Conservation (phyloP, 2,329 filamentous ascomycete species). For the Colletotrichum sp. region DNA sequence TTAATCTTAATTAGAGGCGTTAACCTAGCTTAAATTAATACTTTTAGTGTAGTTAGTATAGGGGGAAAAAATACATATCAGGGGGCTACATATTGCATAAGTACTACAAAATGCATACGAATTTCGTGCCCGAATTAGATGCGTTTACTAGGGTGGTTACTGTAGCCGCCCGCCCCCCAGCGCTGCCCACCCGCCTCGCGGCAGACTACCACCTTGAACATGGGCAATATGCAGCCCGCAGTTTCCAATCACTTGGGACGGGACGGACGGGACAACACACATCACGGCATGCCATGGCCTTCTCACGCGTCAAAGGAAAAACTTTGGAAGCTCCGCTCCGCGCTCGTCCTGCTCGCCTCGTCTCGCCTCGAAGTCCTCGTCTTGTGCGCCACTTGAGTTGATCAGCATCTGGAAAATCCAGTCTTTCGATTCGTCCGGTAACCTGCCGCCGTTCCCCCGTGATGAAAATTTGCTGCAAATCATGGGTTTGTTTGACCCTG, state of each 20-base stretch:
- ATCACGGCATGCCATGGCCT: not conserved
- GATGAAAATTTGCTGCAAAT: slow-evolving; percentile 14
- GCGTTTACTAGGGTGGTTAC: too few relatives aligned
- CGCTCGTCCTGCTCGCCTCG: not conserved
- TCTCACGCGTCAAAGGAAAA: not conserved
- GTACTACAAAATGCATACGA: too few relatives aligned
- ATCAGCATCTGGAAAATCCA: slow-evolving; percentile 13
- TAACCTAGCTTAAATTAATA: too few relatives aligned
- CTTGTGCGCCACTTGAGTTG: not conserved
- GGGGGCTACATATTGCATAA: too few relatives aligned
- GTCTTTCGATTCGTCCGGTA: slow-evolving; percentile 12
- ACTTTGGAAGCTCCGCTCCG: slow-evolving; percentile 4
- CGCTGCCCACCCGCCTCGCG: not conserved
- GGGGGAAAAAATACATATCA: too few relatives aligned
- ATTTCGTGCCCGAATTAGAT: too few relatives aligned
- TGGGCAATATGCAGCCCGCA: slow-evolving; percentile 8
- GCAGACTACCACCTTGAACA: not conserved
- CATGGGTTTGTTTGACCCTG: slow-evolving; percentile 15
- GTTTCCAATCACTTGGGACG: slow-evolving; percentile 17
- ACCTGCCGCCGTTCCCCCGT: not conserved
- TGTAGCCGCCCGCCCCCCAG: not conserved
- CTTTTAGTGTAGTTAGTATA: too few relatives aligned
- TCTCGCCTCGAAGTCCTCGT: not conserved
- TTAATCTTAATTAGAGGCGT: too few relatives aligned
- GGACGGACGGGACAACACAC: slow-evolving; percentile 7